Evolutionary conservation across 148 eudicot genomes (phyloP).

Genomic region (Heliamphora exappendiculata): DNA sequence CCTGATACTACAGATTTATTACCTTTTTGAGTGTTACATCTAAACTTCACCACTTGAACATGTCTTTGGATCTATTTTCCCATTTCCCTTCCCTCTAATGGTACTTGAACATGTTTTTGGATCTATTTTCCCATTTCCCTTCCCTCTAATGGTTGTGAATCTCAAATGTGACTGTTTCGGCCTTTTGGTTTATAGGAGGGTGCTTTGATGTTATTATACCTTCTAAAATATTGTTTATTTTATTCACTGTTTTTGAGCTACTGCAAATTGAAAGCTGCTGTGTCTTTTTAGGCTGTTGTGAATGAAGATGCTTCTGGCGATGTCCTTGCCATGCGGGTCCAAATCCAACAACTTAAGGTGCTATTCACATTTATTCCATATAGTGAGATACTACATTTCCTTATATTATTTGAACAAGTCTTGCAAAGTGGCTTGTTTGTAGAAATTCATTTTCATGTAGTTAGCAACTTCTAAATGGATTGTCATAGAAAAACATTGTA

Average conservation of each 20-base stretch:
- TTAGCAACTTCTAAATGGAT: not conserved
- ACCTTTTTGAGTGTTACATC: not conserved
- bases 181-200: not conserved
- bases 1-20: not conserved
- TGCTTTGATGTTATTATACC: not conserved
- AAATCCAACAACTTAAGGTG: constrained; percentile 96
- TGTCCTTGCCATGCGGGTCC: constrained; percentile 88
- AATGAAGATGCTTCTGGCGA: constrained; percentile 99
- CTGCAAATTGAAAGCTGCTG: not conserved
- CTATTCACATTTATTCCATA: not conserved
- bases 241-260: not conserved
- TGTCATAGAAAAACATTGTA: not conserved
- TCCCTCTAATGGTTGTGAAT: not conserved
- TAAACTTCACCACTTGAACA: not conserved
- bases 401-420: not conserved
- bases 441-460: not conserved
- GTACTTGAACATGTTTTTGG: no score
- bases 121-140: not conserved
- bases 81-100: not conserved
- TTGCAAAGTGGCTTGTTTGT: not conserved
- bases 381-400: not conserved
- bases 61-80: not conserved
- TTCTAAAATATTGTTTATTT: not conserved
- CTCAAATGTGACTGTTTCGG: not conserved
- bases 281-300: constrained; percentile 62